Base-by-base conservation (phyloP, 2,329 filamentous ascomycete species). In the Alternaria dauci region DNA sequence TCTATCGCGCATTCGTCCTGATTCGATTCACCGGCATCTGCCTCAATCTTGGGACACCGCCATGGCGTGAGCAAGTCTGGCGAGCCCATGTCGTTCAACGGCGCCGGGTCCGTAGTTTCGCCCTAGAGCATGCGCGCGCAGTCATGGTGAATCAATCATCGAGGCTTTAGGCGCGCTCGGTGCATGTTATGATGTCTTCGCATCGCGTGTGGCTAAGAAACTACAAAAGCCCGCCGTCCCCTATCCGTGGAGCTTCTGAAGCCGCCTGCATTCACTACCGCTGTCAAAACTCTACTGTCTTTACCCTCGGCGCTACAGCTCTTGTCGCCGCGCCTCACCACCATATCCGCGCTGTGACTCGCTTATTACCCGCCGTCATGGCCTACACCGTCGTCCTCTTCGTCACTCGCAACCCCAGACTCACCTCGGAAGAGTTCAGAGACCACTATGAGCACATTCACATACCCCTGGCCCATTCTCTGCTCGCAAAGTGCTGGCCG, bases 361-460 rank as follows among this genome's bases (percentile, higher is more conserved):
- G 36, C 34, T 28, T 25, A 30, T 43, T 38, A 30, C 28, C 47
- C 42, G 11, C 44, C 55, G 56, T 36, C 41, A 75, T 75, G 71
- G 50, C 69, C 2, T 76, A 70, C 59, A 67, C 64, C 36, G 57
- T 72, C 58, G 23, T 76, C 32, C 52, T 73, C 18, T 73, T 73
- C 55, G 28, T 76, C 23, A 73, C 70, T 2, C 65, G 73, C 42
- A 70, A 61, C 12, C 55, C 68, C 20, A 43, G 42, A 26, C 55
- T 75, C 39, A 67, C 69, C 4, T 58, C 69, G 11, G 65, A 71
- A 5, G 39, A 74, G 44, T 75, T 76, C 68, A 67, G 66, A 32
- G 55, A 72, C 32, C 57, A 73, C 62, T 74, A 68, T 52, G 74
- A 76, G 42, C 67, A 66, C 50, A 65, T 38, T 9, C 70, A 76